phyloP scores from a whole-genome alignment of 2,329 filamentous ascomycete genomes.

The Ophiostoma piceae region DNA sequence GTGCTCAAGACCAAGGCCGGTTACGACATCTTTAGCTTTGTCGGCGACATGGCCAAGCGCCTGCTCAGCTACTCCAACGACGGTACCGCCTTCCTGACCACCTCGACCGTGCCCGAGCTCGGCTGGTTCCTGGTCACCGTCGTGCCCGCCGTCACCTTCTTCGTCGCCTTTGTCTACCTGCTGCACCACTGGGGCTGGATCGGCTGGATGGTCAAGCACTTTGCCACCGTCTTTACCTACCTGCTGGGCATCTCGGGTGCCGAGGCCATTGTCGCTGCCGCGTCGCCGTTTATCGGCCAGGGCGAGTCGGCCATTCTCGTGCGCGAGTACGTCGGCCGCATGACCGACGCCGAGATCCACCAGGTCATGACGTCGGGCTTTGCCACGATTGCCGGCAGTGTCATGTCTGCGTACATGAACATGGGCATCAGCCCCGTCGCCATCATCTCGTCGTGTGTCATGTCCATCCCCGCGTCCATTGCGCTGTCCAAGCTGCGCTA shows the following conservation, averaged over 20 bases:
- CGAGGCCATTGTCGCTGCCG: constrained; percentile 88
- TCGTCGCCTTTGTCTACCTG: constrained; percentile 85
- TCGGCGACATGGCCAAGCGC: constrained; percentile 67
- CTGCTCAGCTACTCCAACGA: constrained; percentile 70
- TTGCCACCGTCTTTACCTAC: constrained; percentile 90
- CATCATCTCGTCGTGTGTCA: constrained; percentile 85
- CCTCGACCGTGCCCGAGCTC: constrained; percentile 44
- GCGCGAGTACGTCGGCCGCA: constrained; percentile 75
- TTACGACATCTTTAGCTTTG: constrained; percentile 82
- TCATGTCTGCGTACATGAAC: constrained; percentile 77
- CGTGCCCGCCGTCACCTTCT: constrained; percentile 92
- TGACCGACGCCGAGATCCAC: constrained; percentile 83
- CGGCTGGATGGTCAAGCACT: constrained; percentile 86
- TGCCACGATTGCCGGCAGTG: constrained; percentile 84
- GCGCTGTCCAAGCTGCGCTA: constrained; percentile 86
- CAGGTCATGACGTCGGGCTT: constrained; percentile 92
- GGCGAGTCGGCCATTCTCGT: constrained; percentile 93
- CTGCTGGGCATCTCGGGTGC: constrained; percentile 78
- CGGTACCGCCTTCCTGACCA: constrained; percentile 64
- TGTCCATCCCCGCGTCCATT: constrained; percentile 88
- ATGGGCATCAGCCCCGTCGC: constrained; percentile 81
- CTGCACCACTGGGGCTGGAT: constrained; percentile 74
- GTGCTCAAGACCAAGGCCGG: constrained; percentile 75
- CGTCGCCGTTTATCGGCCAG: constrained; percentile 90
- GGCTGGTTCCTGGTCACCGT: constrained; percentile 71